A percentile compares a stretch with the other conserved stretches of the same genome.
These are phyloP conservation scores for Ophiocordyceps sinensis DNA, from an alignment of 2,329 filamentous ascomycete genomes.

Conservation along the genomic window DNA sequence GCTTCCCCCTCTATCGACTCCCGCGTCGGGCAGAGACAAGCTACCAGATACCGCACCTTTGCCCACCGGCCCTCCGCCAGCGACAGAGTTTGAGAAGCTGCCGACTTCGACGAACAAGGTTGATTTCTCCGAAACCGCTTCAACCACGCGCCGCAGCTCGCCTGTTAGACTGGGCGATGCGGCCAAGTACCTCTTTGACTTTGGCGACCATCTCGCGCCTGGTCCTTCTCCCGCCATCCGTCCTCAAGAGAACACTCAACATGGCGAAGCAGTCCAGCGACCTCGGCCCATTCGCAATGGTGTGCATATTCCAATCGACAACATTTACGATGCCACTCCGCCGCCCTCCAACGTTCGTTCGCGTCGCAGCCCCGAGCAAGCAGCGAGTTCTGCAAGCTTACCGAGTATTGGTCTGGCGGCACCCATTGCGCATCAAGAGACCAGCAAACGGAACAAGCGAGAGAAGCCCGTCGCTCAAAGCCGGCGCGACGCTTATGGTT, in stretches of 20 bases:
- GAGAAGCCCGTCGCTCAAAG: too few species aligned
- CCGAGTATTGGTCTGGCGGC: too few species aligned
- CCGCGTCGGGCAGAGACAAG: constrained; percentile 6
- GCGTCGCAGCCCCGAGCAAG: not conserved
- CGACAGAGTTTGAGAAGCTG: not conserved
- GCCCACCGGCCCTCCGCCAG: not conserved
- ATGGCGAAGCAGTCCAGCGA: not conserved
- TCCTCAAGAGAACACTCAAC: not conserved
- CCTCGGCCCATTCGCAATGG: not conserved
- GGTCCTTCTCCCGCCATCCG: constrained; percentile 3
- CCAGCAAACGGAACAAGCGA: too few species aligned
- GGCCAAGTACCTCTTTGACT: constrained; percentile 6
- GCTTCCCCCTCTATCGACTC: constrained; percentile 14
- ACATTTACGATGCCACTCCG: constrained; percentile 13
- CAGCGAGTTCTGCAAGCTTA: not conserved
- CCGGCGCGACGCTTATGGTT: too few species aligned
- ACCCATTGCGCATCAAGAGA: too few species aligned
- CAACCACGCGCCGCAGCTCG: constrained; percentile 17
- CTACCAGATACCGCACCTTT: constrained; percentile 19
- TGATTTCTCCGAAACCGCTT: constrained; percentile 22
- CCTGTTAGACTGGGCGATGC: constrained; percentile 7
- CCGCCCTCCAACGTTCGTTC: not conserved
- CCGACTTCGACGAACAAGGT: constrained; percentile 3
- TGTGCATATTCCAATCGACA: constrained; percentile 12
- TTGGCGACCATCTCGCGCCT: constrained; percentile 4